A percentile compares a stretch with the other conserved stretches of the same genome.
These are phyloP conservation scores for Coemansia asiatica DNA, from an alignment of 192 early-diverging fungal species.

Conservation along the genomic window DNA sequence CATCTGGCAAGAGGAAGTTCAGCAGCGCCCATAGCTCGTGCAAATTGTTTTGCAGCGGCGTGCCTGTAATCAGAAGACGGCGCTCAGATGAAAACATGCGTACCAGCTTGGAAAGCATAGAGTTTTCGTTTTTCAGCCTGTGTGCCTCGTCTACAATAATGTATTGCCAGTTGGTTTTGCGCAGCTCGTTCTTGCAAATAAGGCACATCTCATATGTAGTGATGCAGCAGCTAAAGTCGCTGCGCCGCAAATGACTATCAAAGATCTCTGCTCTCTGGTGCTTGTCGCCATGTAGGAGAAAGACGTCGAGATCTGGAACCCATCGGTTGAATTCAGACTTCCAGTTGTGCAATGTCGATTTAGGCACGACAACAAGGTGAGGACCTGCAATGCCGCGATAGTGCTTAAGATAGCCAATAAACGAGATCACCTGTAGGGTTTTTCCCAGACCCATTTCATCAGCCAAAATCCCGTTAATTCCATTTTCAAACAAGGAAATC, in stretches of 20 bases:
- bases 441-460: constrained; percentile 99
- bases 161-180: constrained; percentile 76
- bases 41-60: constrained; percentile 95
- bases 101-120: constrained; percentile 91
- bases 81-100: constrained; percentile 84
- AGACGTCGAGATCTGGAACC: constrained; percentile 84
- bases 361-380: constrained; percentile 95
- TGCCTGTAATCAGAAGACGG: constrained; percentile 91
- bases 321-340: constrained; percentile 85
- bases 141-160: constrained; percentile 83
- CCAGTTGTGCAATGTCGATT: constrained; percentile 98
- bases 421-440: constrained; percentile 94
- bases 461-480: constrained; percentile 98
- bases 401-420: constrained; percentile 92
- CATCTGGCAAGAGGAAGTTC: constrained; percentile 96
- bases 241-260: constrained; percentile 55
- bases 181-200: constrained; percentile 80
- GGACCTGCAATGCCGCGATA: constrained; percentile 74
- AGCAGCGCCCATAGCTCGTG: constrained; percentile 99
- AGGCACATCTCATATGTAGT: constrained; percentile 97
- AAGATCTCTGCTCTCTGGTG: constrained; percentile 69
- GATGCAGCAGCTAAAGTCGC: constrained; percentile 87
- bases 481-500: constrained; percentile 92
- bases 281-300: constrained; percentile 91
- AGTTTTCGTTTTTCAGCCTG: constrained; percentile 91